Conservation (phyloP, 2,329 filamentous ascomycete species). For the Botrytis deweyae region DNA sequence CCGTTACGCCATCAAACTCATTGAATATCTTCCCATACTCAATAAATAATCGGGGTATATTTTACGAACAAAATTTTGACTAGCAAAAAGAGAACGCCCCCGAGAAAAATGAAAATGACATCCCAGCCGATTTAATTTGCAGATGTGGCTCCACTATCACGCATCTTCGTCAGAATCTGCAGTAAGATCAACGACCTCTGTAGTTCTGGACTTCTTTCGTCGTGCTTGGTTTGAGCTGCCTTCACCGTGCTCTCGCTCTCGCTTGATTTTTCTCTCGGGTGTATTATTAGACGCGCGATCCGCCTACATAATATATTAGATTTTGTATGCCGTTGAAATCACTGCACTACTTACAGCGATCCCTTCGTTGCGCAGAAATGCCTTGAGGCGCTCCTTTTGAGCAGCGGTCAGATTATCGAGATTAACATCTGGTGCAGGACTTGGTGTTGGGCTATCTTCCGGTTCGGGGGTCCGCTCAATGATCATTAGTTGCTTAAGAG, state of each 20-base stretch:
- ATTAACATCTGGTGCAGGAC: not conserved
- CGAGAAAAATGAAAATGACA: not conserved
- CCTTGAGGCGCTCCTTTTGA: slow-evolving; percentile 5
- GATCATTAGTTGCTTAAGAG: slow-evolving; percentile 15
- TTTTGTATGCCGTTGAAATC: not conserved
- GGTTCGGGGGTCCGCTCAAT: slow-evolving; percentile 17
- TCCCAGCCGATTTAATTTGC: not conserved
- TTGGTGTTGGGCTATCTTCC: not conserved
- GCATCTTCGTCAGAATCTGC: slow-evolving; percentile 3
- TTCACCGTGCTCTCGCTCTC: not conserved
- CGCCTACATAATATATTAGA: not conserved
- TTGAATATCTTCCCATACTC: not conserved
- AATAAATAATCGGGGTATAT: not conserved
- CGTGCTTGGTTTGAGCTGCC: not conserved
- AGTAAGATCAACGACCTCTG: slow-evolving; percentile 4
- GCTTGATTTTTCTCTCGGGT: slow-evolving; percentile 12
- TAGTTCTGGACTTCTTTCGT: slow-evolving; percentile 1
- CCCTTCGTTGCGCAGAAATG: slow-evolving; percentile 11
- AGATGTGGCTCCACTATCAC: not conserved
- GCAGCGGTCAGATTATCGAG: not conserved
- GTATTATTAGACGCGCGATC: not conserved
- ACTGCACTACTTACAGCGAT: not conserved
- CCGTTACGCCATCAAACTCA: no score
- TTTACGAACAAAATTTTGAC: not conserved
- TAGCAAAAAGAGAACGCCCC: not conserved